Percentiles rank a stretch among this genome's conserved stretches.
These are phyloP conservation scores for Candolleomyces efflorescens DNA, from an alignment of 768 basidiomycete genomes.

Conservation along the genomic window DNA sequence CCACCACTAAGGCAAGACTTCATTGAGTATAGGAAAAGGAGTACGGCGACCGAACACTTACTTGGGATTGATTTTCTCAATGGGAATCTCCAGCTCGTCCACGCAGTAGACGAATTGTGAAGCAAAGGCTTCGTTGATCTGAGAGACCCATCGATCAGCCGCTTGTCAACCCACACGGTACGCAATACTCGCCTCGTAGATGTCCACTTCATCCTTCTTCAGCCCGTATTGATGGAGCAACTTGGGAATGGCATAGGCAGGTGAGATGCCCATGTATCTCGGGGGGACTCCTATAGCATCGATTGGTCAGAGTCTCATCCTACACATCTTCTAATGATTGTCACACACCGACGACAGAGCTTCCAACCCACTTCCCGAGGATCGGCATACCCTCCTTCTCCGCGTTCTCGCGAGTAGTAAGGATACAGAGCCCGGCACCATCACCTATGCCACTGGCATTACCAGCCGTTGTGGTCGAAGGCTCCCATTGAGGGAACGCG, in stretches of 20 bases:
- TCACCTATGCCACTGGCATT: conserved; percentile 91
- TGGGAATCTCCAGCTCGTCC: conserved; percentile 70
- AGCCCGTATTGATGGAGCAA: conserved; percentile 58
- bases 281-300: conserved; percentile 61
- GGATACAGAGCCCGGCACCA: conserved; percentile 81
- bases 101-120: conserved; percentile 94
- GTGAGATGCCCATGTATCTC: conserved; percentile 73
- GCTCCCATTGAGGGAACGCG: conserved; percentile 80
- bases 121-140: conserved; percentile 92
- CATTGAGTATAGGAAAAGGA: not conserved
- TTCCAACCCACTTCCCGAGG: conserved; percentile 78
- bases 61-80: conserved; percentile 85
- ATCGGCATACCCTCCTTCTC: conserved; percentile 74
- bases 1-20: conserved; percentile 57
- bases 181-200: conserved; percentile 58
- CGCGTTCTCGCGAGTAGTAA: conserved; percentile 78
- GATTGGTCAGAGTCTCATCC: not conserved
- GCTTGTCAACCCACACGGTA: not conserved
- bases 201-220: conserved; percentile 66
- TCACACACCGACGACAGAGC: conserved; percentile 66
- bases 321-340: not conserved
- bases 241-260: conserved; percentile 68
- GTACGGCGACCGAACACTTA: conserved; percentile 25
- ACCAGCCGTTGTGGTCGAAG: conserved; percentile 69
- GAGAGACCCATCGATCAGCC: conserved; percentile 1